Evolutionary conservation across 2,329 filamentous ascomycete genomes (phyloP), one percentile per base, ranked within the genome.

Genomic region (Trichoderma harzianum): DNA sequence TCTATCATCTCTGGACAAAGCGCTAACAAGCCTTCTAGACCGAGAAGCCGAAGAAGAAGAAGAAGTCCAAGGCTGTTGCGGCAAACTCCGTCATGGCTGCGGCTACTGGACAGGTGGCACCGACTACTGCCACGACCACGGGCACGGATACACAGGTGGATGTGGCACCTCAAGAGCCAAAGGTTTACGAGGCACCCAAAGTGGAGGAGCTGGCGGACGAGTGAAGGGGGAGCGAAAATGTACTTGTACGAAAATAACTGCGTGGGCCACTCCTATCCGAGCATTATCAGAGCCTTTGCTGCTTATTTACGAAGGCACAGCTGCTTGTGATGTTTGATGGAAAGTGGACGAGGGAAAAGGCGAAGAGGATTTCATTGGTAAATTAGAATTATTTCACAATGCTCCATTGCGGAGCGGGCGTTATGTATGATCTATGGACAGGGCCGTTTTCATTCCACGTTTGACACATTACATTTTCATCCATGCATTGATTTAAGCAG

Each of bases 41-140:
- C 24, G 75, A 76, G 67, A 81, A 83, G 76, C 79, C 81, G 43
- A 84, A 84, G 78, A 89, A 89, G 80, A 90, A 90, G 84, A 89
- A 88, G 81, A 87, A 86, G 81, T 76, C 81, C 72, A 84, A 83
- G 78, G 74, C 81, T 30, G 79, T 82, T 36, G 77, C 73, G 36
- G 73, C 83, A 8, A 83, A 83, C 67, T 76, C 83, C 3, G 79
- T 84, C 53, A 85, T 90, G 73, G 85, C 85, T 34, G 85, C 85
- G 69, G 81, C 86, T 8, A 87, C 87, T 30, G 88, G 88, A 47
- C 84, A 88, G 71, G 81, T 84, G 36, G 81, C 83, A 28, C 86
- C 87, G 2, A 84, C 87, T 18, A 83, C 82, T 11, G 88, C 88
- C 10, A 88, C 84, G 7, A 89, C 87, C 0, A 89, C 87, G 14